These are phyloP conservation scores for Cytospora schulzeri DNA, from an alignment of 2,329 filamentous ascomycete species.

Conservation along the genomic window DNA sequence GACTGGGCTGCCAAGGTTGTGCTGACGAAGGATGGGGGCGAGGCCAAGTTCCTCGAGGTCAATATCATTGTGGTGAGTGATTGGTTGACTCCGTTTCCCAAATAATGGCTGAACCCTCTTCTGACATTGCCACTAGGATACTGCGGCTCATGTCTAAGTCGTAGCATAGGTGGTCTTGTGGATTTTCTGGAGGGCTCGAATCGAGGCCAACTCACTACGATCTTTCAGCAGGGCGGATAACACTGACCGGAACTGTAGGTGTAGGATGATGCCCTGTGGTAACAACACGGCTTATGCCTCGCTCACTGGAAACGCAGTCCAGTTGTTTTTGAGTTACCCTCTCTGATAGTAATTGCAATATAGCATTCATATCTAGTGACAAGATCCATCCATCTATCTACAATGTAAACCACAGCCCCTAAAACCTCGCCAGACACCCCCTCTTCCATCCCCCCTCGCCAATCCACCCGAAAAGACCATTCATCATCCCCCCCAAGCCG, in stretches of 20 bases:
- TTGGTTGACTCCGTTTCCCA: neutral
- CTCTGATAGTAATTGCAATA: no score
- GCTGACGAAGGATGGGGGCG: neutral
- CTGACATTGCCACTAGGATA: neutral
- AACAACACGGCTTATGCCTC: neutral
- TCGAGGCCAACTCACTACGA: neutral
- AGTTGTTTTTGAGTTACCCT: no score
- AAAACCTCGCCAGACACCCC: no score
- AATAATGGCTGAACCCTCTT: neutral
- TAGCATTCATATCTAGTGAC: no score
- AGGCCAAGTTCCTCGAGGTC: neutral
- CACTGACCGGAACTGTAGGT: neutral
- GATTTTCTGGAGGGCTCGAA: no score
- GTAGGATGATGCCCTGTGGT: neutral
- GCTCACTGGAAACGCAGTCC: no score
- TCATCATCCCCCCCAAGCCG: conserved; percentile 6
- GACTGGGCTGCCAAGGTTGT: conserved; percentile 3
- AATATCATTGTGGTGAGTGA: conserved; percentile 5
- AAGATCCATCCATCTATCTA: no score
- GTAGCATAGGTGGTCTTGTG: no score
- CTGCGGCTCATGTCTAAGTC: neutral
- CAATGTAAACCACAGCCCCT: no score
- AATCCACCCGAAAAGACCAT: no score
- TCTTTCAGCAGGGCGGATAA: neutral
- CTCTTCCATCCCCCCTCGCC: no score